Evolutionary conservation across 1,284 basidiomycete species (phyloP), one percentile per base, ranked within the genome.

Genomic region (Sanghuangporus sanghuang): DNA sequence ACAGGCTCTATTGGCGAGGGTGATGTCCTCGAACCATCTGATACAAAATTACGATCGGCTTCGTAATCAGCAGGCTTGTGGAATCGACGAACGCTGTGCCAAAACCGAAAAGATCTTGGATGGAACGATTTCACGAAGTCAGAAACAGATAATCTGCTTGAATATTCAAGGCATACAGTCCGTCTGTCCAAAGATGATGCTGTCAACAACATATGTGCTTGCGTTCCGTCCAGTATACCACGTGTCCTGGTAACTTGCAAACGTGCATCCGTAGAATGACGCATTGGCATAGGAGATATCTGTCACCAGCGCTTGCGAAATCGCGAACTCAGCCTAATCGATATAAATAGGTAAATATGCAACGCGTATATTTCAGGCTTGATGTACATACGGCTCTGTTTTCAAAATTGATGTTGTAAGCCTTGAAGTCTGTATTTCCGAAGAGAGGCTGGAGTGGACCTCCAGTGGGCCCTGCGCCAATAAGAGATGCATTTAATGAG

Each of bases 321-420:
- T 84, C 0, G 82, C 72, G 62, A 80, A 84, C 63, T 85, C 79
- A 21, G 82, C 83, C 85, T 85, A 60, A 16, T 36, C 46, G 62
- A 21, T 48, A 36, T 50, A 38, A 9, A 38, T 14, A 62, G 50
- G 16, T 46, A 54, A 27, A 12, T 53, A 36, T 27, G 23, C 23
- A n/a, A 48, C 27, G 57, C 63, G 38, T 62, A 6, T 27, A 18
- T 18, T 27, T 11, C 35, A 55, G 44, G 16, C 36, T 18, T 44
- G 21, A 12, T 18, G 35, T 42, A 42, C 81, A 65, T 65, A 86
- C 86, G 16, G 85, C 86, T 64, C 82, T 77, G 68, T 89, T 89
- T 67, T 86, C 77, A 64, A 87, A 85, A 69, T 88, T 79, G 67
- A 89, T 82, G 68, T 88, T 88, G 68, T 89, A 88, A 8, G 78